These are phyloP conservation scores for Zoysia japonica DNA, from an alignment of 176 grass and related monocot species.

Conservation along the genomic window DNA sequence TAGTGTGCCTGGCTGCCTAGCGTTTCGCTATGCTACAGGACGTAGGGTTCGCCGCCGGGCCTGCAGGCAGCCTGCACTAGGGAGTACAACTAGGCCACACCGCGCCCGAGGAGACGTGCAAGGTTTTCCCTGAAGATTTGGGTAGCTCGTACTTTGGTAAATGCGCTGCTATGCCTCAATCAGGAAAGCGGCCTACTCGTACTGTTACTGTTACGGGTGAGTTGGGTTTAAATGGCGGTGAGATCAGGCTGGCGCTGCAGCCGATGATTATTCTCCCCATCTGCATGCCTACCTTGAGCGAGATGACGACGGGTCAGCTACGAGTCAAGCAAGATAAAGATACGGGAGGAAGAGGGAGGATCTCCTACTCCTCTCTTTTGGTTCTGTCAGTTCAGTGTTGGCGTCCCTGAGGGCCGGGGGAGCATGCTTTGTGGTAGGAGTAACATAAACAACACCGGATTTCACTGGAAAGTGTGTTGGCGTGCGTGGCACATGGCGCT, in stretches of 20 bases:
- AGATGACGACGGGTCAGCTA: background rate
- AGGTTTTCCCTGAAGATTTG: slow-evolving; percentile 28
- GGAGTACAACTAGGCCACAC: background rate
- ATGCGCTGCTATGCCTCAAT: slow-evolving; percentile 1
- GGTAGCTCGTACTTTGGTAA: slow-evolving; percentile 41
- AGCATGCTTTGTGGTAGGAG: background rate
- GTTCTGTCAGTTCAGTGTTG: background rate
- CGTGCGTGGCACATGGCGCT: slow-evolving; percentile 1
- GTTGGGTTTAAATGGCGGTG: background rate
- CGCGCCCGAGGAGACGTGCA: slow-evolving; percentile 10
- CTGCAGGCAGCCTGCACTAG: background rate
- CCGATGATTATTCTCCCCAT: slow-evolving; percentile 26
- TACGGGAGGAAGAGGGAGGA: slow-evolving; percentile 31
- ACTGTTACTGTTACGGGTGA: background rate
- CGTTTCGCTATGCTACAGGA: background rate
- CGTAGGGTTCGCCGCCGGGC: background rate
- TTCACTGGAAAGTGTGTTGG: slow-evolving; percentile 11
- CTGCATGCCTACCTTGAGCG: background rate
- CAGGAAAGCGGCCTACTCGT: background rate
- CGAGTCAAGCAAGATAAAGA: slow-evolving; percentile 52
- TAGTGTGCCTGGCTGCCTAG: background rate
- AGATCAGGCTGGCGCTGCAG: background rate
- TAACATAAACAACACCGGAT: background rate
- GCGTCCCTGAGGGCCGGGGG: background rate
- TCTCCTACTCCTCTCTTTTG: slow-evolving; percentile 41